Evolutionary conservation across 805 yeast genomes (phyloP).

Genomic region (Pichia sporocuriosa): DNA sequence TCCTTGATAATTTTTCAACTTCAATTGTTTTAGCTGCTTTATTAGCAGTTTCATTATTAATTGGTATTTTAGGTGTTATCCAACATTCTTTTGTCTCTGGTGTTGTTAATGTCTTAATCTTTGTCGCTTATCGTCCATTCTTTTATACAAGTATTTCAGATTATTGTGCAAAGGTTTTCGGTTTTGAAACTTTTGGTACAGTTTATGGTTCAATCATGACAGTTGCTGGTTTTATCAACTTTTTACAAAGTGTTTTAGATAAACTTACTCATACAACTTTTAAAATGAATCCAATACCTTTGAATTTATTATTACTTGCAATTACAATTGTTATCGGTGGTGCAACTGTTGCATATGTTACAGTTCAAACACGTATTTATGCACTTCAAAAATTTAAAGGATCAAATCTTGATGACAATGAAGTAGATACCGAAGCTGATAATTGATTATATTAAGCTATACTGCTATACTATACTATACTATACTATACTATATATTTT

Average conservation of each 20-base stretch:
- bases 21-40: conserved; percentile 36
- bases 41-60: conserved; percentile 34
- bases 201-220: conserved; percentile 53
- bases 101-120: conserved; percentile 38
- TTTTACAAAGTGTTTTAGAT: conserved; percentile 42
- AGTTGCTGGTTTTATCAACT: conserved; percentile 45
- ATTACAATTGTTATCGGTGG: conserved; percentile 40
- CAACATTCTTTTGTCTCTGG: conserved; percentile 35
- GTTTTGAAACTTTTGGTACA: conserved; percentile 54
- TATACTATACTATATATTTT: too few species aligned
- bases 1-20: conserved; percentile 44
- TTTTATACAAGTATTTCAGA: conserved; percentile 53
- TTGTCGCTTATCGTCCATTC: conserved; percentile 50
- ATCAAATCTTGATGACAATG: background rate
- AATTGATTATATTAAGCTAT: too few species aligned
- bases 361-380: conserved; percentile 23
- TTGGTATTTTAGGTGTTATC: conserved; percentile 45
- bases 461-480: too few species aligned
- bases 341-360: conserved; percentile 35
- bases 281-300: conserved; percentile 49
- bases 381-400: conserved; percentile 4
- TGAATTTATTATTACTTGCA: conserved; percentile 35
- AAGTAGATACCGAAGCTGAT: background rate
- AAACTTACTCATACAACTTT: conserved; percentile 43
- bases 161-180: conserved; percentile 57